These are phyloP conservation scores for Neurospora sp. DNA, from an alignment of 495 filamentous ascomycete species.

Conservation along the genomic window DNA sequence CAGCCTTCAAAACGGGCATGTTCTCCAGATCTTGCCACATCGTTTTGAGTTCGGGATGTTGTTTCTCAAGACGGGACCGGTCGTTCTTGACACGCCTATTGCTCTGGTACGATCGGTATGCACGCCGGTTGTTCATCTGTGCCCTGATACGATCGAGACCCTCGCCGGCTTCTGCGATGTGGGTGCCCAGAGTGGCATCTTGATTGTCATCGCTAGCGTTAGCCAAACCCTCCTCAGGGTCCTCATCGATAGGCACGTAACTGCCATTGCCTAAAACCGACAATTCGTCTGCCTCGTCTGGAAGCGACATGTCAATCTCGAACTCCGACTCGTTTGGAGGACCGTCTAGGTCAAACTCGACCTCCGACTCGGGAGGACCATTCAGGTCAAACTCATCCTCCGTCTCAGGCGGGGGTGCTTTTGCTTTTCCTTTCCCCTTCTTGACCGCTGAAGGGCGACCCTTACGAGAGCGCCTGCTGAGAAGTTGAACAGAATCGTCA, in stretches of 20 bases:
- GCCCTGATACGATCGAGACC: conserved; percentile 2
- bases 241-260: conserved; percentile 1
- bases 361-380: neutral
- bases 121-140: conserved; percentile 15
- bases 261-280: conserved; percentile 1
- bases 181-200: conserved; percentile 1
- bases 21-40: conserved; percentile 76
- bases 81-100: conserved; percentile 15
- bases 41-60: conserved; percentile 66
- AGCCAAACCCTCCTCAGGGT: neutral
- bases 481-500: conserved; percentile 1
- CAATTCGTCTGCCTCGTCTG: neutral
- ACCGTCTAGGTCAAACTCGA: neutral
- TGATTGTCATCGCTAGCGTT: conserved; percentile 3
- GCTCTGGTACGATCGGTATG: conserved; percentile 13
- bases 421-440: neutral
- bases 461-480: conserved; percentile 1
- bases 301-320: neutral
- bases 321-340: neutral
- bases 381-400: neutral
- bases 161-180: neutral
- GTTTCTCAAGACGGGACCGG: conserved; percentile 45
- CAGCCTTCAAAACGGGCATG: conserved; percentile 52
- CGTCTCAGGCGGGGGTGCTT: neutral
- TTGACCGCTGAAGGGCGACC: neutral